Base-by-base conservation (phyloP, 257 asterid genomes). In the Penstemon barbatus region DNA sequence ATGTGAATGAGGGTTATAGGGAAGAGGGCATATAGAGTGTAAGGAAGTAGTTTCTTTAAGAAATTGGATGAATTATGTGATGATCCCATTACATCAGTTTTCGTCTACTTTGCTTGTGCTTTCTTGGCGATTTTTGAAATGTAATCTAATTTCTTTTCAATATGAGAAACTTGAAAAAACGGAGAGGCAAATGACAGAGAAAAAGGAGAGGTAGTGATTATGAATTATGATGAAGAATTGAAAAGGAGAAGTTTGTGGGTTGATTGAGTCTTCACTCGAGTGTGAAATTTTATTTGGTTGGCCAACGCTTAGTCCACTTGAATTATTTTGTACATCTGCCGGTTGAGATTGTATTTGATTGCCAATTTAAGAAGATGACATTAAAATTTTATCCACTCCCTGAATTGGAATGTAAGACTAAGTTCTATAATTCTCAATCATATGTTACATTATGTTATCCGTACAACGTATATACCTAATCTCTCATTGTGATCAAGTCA, bases 1-100 rank as follows among this genome's bases (percentile, higher is more conserved):
- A 83, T 67, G 48, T 69, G 86, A 69, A 85, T 33, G 58, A 87
- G 55, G 78, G 78, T 61, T 48, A 85, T 40, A 10, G 85, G 83
- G 43, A 85, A 54, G 55, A 87, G 69, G 40, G 70, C 71, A 64
- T 55, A 78, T n/a, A 85, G 18, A 11, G 71, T 40, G 74, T 72
- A 87, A 33, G 73, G 74, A 12, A 78, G n/a, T 11, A 73, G 33
- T 19, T 73, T 82, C 59, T 64, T 86, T 4, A 59, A 43, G 57
- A 74, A 40, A 52, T 49, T 78, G 41, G 77, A 62, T 52, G 77
- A 72, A 45, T 74, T 71, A 10, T 75, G 77, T 57, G 73, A 58
- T 67, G 87, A 68, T 68, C 74, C 81, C 87, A 83, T 85, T 52
- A 66, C 66, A 54, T 6, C 60, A 60, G 54, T 49, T 52, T 19